Base-by-base conservation (phyloP, 2,329 filamentous ascomycete genomes). In the Neophaeococcomyces aloes region DNA sequence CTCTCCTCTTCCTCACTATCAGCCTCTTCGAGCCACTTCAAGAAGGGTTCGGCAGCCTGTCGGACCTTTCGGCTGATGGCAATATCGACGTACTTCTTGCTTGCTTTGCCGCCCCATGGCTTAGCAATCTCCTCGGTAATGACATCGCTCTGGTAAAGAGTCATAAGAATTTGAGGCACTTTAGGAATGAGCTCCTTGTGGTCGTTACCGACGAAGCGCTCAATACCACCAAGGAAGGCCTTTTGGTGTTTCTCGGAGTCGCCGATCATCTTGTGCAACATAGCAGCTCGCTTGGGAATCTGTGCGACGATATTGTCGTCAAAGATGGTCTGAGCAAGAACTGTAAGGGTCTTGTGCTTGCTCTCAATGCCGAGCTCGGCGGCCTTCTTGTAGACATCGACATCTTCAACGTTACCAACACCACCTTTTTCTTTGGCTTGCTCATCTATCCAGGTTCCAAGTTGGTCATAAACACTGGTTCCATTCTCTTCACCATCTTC, bases 31-130 rank as follows among this genome's bases (percentile, higher is more conserved):
- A 96, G 86, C 89, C 88, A 96, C 57, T 80, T 83, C 59, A 95
- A 75, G 76, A 98, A 98, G 52, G 85, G 81, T 71, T 93, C 84
- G 42, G 91, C 87, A 53, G 86, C 83, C 74, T 93, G 89, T 70
- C 88, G 86, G 51, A 96, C 87, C 75, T 93, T 94, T 75, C 87
- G 89, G 69, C 86, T 94, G 49, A 80, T 88, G 48, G 81, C 63
- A 48, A 93, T 67, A 62, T 96, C 89, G 56, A 93, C 85, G 63
- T 96, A 96, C 72, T 95, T 95, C 81, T 94, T 95, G 78, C 86
- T 94, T 47, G 89, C 87, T 75, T 91, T 94, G 61, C 77, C 75
- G 53, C 88, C 89, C 89, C 91, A 98, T 56, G 82, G 81, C 66
- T 81, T 84, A 61, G 94, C 78, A 13, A 87, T 78, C 51, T 94